phyloP scores from a whole-genome alignment of 2,329 filamentous ascomycete genomes.

The Chrysosphaeria jannelii region DNA sequence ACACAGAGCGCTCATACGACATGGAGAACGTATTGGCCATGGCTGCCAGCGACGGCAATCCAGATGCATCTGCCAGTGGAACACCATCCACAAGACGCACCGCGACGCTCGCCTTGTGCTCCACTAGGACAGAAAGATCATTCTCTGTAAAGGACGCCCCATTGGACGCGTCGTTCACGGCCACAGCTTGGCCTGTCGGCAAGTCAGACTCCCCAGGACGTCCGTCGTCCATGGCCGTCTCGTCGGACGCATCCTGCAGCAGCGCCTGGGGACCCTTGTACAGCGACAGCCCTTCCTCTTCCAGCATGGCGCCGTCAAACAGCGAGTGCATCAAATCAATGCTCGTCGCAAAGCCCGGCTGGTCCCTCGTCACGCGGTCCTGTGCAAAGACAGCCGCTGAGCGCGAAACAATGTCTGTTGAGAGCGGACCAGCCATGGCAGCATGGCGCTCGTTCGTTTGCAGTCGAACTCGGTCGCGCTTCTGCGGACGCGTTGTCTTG shows the following conservation, averaged over 20 bases:
- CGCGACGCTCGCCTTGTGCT: slow-evolving; percentile 23
- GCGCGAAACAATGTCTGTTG: slow-evolving; percentile 7
- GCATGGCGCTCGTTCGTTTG: slow-evolving; percentile 25
- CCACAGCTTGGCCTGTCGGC: no score
- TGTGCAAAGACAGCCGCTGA: no score
- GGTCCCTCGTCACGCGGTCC: slow-evolving; percentile 10
- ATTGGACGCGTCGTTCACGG: no score
- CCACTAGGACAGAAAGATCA: no score
- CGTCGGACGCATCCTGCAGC: no score
- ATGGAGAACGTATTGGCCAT: slow-evolving; percentile 10
- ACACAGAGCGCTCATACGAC: slow-evolving; percentile 41
- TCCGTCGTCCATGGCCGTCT: no score
- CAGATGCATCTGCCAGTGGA: slow-evolving; percentile 21
- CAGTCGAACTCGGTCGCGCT: slow-evolving; percentile 57
- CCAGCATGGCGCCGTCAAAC: slow-evolving; percentile 27
- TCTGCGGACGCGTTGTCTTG: slow-evolving; percentile 78
- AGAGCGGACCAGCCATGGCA: slow-evolving; percentile 18
- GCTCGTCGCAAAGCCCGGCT: slow-evolving; percentile 49
- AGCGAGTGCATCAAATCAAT: slow-evolving; percentile 93
- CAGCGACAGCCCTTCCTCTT: no score
- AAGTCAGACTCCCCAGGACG: no score
- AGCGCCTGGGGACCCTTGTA: no score
- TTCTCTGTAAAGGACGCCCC: no score
- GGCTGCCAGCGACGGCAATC: slow-evolving; percentile 10
- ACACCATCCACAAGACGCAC: slow-evolving; percentile 23